These are phyloP conservation scores for Thuja plicata DNA, from an alignment of 83 land plant species.

Conservation along the genomic window DNA sequence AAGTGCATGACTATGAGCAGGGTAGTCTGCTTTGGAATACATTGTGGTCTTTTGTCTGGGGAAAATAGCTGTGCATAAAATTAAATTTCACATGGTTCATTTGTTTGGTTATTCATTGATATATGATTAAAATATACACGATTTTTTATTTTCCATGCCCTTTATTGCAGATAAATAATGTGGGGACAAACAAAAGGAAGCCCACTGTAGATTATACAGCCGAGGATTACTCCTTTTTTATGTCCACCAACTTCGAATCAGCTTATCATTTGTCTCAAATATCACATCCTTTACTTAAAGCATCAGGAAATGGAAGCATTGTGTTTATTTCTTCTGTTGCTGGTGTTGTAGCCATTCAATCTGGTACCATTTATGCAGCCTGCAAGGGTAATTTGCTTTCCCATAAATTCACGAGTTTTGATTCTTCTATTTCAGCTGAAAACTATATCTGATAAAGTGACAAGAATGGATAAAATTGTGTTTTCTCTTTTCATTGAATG, in stretches of 20 bases:
- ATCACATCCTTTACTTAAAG: slow-evolving; percentile 73
- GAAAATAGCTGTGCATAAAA: not conserved
- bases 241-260: slow-evolving; percentile 86
- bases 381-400: slow-evolving; percentile 57
- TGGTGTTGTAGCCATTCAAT: slow-evolving; percentile 47
- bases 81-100: not conserved
- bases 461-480: not conserved
- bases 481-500: not conserved
- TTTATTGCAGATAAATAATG: slow-evolving; percentile 76
- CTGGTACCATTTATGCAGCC: slow-evolving; percentile 73
- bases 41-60: not conserved
- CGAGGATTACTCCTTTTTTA: slow-evolving; percentile 50
- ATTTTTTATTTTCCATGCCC: not conserved
- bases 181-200: slow-evolving; percentile 63
- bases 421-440: not conserved
- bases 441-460: not conserved
- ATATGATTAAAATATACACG: not conserved
- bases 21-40: not conserved
- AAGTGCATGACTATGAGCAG: not conserved
- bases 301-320: slow-evolving; percentile 59
- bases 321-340: slow-evolving; percentile 85
- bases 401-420: not conserved
- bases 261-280: slow-evolving; percentile 71
- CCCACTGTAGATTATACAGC: slow-evolving; percentile 59
- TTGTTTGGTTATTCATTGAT: not conserved